Base-by-base conservation (phyloP, 1,284 basidiomycete genomes). In the Tremellales sp. region DNA sequence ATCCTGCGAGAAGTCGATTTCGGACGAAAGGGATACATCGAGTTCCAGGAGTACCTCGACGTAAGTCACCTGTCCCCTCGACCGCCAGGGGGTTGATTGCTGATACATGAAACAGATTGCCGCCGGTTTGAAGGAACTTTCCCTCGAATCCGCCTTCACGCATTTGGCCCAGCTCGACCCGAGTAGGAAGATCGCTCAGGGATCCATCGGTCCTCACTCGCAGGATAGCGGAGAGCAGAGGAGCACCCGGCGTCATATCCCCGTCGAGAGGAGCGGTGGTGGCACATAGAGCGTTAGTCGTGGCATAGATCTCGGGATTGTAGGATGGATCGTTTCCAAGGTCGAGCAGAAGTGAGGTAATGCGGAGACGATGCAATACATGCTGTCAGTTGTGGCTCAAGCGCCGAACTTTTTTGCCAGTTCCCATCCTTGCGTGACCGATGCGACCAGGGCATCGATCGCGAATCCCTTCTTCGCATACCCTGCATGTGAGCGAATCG, bases 221-320 rank as follows among this genome's bases (percentile, higher is more conserved):
- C 22, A 64, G 15, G 62, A 65, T 22, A 49, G 43, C 40, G 77
- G 77, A 55, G 70, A 68, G 22, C 71, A 81, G 58, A 77, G 84
- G 51, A 51, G 54, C 24, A 53, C 61, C 31, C 59, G 64, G 39
- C 73, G 74, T 53, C 78, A 80, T 54, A 90, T 89, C 51, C 87
- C 88, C 2, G 87, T 91, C 15, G 87, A 90, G 76, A 84, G 86
- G 78, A 86, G 84, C 53, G 88, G 87, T 50, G 88, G 88, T 43
- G 88, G 87, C 42, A 61, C 61, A 31, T 65, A 31, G 15, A 31
- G n/a, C n/a, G n/a, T n/a, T n/a, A n/a, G n/a, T n/a, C n/a, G n/a
- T n/a, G n/a, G n/a, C n/a, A n/a, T n/a, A n/a, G n/a, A n/a, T n/a
- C n/a, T n/a, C n/a, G n/a, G n/a, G n/a, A n/a, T n/a, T n/a, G n/a